phyloP scores from a whole-genome alignment of 768 basidiomycete genomes.

The Boletus sp. region DNA sequence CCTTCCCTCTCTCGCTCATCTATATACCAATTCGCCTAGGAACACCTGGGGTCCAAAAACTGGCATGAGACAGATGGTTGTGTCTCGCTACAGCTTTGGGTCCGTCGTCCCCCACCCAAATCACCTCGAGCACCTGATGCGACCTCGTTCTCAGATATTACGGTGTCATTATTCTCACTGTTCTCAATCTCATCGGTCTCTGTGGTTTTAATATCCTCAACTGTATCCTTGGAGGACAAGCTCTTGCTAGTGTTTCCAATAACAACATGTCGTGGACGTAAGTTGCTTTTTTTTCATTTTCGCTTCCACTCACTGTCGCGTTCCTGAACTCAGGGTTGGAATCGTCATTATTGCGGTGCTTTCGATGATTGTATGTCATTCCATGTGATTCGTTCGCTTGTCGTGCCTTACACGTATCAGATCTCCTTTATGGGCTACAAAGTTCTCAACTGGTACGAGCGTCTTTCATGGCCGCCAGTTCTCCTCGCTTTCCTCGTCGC shows the following conservation, averaged over 20 bases:
- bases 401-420: slow-evolving; percentile 24
- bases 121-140: slow-evolving; percentile 7
- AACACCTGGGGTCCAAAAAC: slow-evolving; percentile 77
- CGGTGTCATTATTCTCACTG: slow-evolving; percentile 49
- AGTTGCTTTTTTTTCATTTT: slow-evolving; percentile 15
- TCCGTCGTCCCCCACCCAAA: slow-evolving; percentile 37
- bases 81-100: slow-evolving; percentile 62
- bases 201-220: slow-evolving; percentile 67
- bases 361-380: slow-evolving; percentile 52
- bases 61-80: slow-evolving; percentile 81
- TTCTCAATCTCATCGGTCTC: slow-evolving; percentile 57
- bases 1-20: neutral
- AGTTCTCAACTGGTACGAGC: slow-evolving; percentile 72
- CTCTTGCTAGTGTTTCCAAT: slow-evolving; percentile 55
- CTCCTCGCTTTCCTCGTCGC: slow-evolving; percentile 71
- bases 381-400: neutral
- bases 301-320: slow-evolving; percentile 9
- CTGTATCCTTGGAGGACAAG: slow-evolving; percentile 68
- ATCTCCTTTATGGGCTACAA: slow-evolving; percentile 67
- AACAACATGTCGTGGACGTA: slow-evolving; percentile 52
- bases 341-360: slow-evolving; percentile 75
- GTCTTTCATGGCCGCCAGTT: slow-evolving; percentile 74
- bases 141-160: slow-evolving; percentile 41
- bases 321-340: slow-evolving; percentile 53
- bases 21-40: slow-evolving; percentile 24